A percentile compares a stretch with the other conserved stretches of the same genome.
Conservation (phyloP, 805 yeast genomes). For the Komagataella ulmi region DNA sequence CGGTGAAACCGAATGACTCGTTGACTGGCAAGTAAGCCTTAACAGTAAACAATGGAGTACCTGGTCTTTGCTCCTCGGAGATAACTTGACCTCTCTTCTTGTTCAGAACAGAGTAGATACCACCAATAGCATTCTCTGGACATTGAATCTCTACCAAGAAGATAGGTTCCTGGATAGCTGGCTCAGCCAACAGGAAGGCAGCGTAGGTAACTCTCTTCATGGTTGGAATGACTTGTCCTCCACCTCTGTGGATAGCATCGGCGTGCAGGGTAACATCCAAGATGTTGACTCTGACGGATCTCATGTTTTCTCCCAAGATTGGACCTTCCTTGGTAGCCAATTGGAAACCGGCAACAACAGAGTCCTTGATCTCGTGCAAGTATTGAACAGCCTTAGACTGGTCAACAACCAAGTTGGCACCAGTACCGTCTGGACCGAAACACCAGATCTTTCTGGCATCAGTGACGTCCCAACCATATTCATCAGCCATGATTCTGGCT, state of each 20-base stretch:
- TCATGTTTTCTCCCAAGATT: constrained; percentile 88
- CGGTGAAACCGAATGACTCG: constrained; percentile 99
- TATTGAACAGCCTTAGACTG: constrained; percentile 99
- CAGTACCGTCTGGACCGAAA: constrained; percentile 99
- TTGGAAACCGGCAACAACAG: constrained; percentile 99
- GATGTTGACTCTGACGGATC: constrained; percentile 95
- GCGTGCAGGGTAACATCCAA: constrained; percentile 99
- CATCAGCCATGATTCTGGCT: constrained; percentile 98
- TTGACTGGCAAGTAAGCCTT: constrained; percentile 99
- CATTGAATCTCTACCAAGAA: constrained; percentile 99
- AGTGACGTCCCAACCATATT: constrained; percentile 98
- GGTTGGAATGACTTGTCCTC: constrained; percentile 99
- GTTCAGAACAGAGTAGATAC: constrained; percentile 99
- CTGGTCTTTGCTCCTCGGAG: constrained; percentile 99
- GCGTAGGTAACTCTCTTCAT: constrained; percentile 99
- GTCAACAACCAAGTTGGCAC: constrained; percentile 97
- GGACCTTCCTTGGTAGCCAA: constrained; percentile 99
- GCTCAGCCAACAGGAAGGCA: constrained; percentile 94
- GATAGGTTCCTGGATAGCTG: constrained; percentile 98
- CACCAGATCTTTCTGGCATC: constrained; percentile 99
- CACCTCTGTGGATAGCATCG: constrained; percentile 99
- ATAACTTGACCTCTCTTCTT: constrained; percentile 99
- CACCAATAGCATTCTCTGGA: constrained; percentile 99
- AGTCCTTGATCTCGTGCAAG: constrained; percentile 98
- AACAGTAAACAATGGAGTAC: constrained; percentile 99